A percentile compares a stretch with the other conserved stretches of the same genome.
Evolutionary conservation across 148 eudicot species (phyloP).

Genomic region (Rhododendron griersonianum): DNA sequence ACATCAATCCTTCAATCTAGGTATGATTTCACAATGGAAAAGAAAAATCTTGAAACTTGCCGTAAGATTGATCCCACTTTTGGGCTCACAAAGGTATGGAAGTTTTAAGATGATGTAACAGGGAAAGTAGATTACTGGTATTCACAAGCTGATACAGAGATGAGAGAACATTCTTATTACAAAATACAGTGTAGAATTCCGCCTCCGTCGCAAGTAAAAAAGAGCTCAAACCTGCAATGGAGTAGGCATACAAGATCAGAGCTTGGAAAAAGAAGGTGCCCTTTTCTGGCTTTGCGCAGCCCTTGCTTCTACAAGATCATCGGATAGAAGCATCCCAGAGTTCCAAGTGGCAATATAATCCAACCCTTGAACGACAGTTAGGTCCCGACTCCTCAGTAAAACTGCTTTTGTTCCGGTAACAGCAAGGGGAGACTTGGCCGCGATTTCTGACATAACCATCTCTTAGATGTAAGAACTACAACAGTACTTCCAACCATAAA

Average conservation of each 20-base stretch:
- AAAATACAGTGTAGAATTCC: not conserved
- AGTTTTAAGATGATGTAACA: not conserved
- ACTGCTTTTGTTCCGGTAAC: slow-evolving; percentile 79
- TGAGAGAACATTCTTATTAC: not conserved
- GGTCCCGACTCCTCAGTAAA: slow-evolving; percentile 53
- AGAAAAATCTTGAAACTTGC: not conserved
- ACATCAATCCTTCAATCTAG: not conserved
- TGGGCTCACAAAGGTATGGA: not conserved
- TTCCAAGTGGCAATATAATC: slow-evolving; percentile 98
- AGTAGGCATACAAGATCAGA: slow-evolving; percentile 26
- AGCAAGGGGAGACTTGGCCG: slow-evolving; percentile 85
- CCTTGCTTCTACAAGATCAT: slow-evolving; percentile 58
- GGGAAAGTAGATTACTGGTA: not conserved
- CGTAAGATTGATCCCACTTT: not conserved
- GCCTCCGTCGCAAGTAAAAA: not conserved
- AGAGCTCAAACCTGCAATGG: not conserved
- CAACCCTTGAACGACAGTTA: slow-evolving; percentile 74
- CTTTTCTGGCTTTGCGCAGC: slow-evolving; percentile 57
- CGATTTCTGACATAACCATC: slow-evolving; percentile 48
- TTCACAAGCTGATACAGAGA: not conserved
- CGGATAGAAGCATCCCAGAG: slow-evolving; percentile 71
- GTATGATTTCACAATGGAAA: not conserved
- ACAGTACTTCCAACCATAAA: not conserved
- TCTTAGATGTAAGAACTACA: not conserved
- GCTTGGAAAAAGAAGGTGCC: slow-evolving; percentile 70